Evolutionary conservation across 768 basidiomycete genomes (phyloP).

Genomic region (Suillus placidus): DNA sequence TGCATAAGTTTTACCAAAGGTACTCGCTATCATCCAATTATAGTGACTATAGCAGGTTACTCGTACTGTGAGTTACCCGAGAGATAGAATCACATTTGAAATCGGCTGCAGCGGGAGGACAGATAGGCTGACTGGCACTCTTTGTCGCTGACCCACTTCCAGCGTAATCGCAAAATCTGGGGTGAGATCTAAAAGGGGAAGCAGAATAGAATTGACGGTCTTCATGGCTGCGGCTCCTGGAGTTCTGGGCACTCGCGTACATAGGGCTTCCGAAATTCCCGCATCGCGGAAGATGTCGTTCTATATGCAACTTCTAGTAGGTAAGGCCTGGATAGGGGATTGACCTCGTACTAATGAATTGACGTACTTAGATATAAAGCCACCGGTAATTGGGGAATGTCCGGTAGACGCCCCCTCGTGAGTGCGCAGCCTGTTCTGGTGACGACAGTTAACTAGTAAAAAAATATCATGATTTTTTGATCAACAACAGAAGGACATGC

Average conservation of each 20-base stretch:
- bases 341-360: background rate
- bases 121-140: background rate
- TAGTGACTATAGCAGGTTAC: background rate
- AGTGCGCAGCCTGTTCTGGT: background rate
- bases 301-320: constrained; percentile 3
- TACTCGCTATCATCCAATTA: background rate
- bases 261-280: background rate
- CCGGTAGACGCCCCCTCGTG: background rate
- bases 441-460: background rate
- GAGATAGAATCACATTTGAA: constrained; percentile 5
- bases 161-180: constrained; percentile 7
- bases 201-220: background rate
- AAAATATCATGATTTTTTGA: background rate
- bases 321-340: constrained; percentile 1
- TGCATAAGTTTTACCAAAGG: background rate
- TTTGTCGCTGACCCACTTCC: constrained; percentile 1
- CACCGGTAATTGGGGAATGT: background rate
- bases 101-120: background rate
- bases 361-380: background rate
- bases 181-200: constrained; percentile 4
- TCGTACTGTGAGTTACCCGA: background rate
- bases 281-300: constrained; percentile 1
- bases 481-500: background rate
- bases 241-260: background rate
- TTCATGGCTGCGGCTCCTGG: constrained; percentile 2